Conservation (phyloP, 2,329 filamentous ascomycete genomes). For the Colletotrichum theobromicola region DNA sequence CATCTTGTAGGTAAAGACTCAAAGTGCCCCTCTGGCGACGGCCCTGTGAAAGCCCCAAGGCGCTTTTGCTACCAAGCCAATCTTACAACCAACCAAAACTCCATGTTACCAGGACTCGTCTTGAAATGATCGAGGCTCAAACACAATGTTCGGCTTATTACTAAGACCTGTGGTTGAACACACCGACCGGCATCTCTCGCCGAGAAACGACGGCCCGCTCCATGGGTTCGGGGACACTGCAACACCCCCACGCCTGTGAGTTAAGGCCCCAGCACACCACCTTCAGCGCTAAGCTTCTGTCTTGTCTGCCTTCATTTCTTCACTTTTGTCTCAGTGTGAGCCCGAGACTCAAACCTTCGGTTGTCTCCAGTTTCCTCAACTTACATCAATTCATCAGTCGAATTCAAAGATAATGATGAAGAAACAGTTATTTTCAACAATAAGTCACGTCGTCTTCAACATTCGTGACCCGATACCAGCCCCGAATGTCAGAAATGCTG, state of each 20-base stretch:
- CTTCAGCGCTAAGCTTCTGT: background rate
- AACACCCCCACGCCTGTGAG: background rate
- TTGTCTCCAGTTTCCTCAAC: background rate
- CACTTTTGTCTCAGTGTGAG: background rate
- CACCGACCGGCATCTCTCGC: background rate
- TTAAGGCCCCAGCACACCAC: background rate
- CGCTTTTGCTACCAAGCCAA: too few relatives aligned
- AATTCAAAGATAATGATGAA: fast-evolving
- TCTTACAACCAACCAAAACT: background rate
- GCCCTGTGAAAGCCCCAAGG: too few relatives aligned
- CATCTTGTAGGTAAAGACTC: background rate
- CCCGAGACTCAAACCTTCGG: background rate
- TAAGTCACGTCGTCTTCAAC: background rate
- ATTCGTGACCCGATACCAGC: too few relatives aligned
- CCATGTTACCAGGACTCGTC: background rate
- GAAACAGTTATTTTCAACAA: fast-evolving
- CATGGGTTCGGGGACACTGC: background rate
- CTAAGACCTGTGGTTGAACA: background rate
- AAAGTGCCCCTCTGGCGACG: too few relatives aligned
- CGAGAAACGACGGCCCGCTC: background rate
- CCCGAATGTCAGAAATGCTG: too few relatives aligned
- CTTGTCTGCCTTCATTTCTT: background rate
- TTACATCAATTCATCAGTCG: background rate
- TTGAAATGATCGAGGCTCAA: background rate
- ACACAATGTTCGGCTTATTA: background rate